These are phyloP conservation scores for Hanseniaspora nectarophila DNA, from an alignment of 805 yeast species.

Conservation along the genomic window DNA sequence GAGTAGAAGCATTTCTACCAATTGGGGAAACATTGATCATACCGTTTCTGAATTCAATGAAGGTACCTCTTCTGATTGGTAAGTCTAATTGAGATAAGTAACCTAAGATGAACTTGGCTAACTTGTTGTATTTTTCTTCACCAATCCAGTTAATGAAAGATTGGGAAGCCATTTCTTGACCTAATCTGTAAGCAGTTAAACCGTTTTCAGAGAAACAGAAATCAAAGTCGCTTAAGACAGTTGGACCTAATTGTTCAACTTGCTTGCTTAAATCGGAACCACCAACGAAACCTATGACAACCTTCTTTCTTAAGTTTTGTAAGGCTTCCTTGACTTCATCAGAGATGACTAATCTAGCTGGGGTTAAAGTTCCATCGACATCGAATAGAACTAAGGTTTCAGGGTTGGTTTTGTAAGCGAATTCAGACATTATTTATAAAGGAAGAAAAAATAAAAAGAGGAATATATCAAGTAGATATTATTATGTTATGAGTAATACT, in stretches of 20 bases:
- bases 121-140: constrained; percentile 80
- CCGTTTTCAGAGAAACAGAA: constrained; percentile 97
- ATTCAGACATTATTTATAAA: constrained; percentile 31
- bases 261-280: constrained; percentile 93
- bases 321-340: constrained; percentile 67
- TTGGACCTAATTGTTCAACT: constrained; percentile 84
- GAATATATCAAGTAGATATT: neutral
- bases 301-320: constrained; percentile 72
- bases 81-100: constrained; percentile 77
- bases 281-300: constrained; percentile 93
- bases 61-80: constrained; percentile 97
- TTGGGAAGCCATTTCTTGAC: constrained; percentile 80
- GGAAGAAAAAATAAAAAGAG: neutral
- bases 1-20: constrained; percentile 94
- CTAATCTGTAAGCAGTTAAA: constrained; percentile 88
- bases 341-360: constrained; percentile 75
- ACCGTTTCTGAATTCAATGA: constrained; percentile 97
- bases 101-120: constrained; percentile 71
- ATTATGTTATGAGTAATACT: neutral
- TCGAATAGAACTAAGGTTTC: constrained; percentile 86
- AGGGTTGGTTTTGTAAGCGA: constrained; percentile 66
- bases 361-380: constrained; percentile 97
- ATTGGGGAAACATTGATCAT: constrained; percentile 97
- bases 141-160: constrained; percentile 94
- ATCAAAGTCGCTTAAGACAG: constrained; percentile 71